Percentiles rank a stretch among this genome's conserved stretches.
Conservation (phyloP, 2,329 filamentous ascomycete genomes). For the Aspergillus carbonarius region DNA sequence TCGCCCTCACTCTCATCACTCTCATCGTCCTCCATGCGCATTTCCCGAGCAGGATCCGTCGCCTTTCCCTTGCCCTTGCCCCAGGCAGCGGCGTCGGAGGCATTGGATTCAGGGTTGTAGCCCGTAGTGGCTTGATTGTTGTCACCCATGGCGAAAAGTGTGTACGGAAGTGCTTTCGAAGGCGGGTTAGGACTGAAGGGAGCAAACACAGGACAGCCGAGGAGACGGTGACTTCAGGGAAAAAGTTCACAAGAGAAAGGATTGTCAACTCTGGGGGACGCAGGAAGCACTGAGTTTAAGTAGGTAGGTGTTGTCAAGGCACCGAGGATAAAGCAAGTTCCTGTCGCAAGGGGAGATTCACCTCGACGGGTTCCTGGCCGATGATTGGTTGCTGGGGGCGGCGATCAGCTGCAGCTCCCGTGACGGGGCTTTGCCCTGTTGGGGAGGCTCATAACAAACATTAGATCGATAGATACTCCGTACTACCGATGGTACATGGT, state of each 20-base stretch:
- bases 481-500: too few relatives aligned
- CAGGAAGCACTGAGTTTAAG: constrained; percentile 6
- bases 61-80: constrained; percentile 87
- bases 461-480: too few relatives aligned
- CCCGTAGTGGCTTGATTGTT: constrained; percentile 28
- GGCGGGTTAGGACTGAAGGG: constrained; percentile 14
- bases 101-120: constrained; percentile 42
- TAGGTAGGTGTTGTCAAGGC: constrained; percentile 18
- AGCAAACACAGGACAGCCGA: constrained; percentile 53
- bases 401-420: constrained; percentile 20
- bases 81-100: constrained; percentile 44
- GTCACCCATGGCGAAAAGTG: constrained; percentile 35
- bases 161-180: not conserved
- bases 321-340: constrained; percentile 1
- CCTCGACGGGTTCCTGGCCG: constrained; percentile 5
- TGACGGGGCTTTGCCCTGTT: constrained; percentile 16
- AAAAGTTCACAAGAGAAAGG: constrained; percentile 43
- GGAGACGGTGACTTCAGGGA: constrained; percentile 59
- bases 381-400: constrained; percentile 18
- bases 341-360: constrained; percentile 22
- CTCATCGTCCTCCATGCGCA: constrained; percentile 72
- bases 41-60: constrained; percentile 56
- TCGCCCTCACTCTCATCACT: constrained; percentile 62
- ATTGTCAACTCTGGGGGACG: not conserved
- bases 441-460: constrained; percentile 18